Percentiles rank a stretch among this genome's conserved stretches.
Evolutionary conservation across 1,284 basidiomycete genomes (phyloP).

Genomic region (Boletus sp.): DNA sequence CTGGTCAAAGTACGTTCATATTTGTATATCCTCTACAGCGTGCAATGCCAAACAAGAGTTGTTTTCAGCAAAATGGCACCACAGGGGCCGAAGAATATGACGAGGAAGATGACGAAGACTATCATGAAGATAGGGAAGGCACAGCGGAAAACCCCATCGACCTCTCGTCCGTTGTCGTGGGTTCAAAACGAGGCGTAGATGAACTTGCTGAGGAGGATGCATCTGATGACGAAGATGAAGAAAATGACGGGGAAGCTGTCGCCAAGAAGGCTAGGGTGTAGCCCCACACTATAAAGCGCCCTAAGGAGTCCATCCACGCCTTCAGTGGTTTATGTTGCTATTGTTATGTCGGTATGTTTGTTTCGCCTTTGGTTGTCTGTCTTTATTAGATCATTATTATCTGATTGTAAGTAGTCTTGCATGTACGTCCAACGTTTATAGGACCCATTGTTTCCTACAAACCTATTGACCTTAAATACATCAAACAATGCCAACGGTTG

Average conservation of each 20-base stretch:
- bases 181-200: conserved; percentile 27
- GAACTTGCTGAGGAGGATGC: conserved; percentile 19
- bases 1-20: conserved; percentile 17
- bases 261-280: conserved; percentile 28
- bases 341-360: background rate
- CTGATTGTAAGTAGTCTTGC: conserved; percentile 5
- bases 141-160: conserved; percentile 11
- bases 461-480: no score
- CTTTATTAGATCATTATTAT: conserved; percentile 23
- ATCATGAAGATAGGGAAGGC: conserved; percentile 16
- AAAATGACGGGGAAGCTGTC: conserved; percentile 10
- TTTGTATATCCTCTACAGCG: background rate
- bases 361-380: background rate
- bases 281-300: background rate
- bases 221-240: conserved; percentile 14
- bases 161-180: conserved; percentile 2
- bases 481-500: no score
- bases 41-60: background rate
- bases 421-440: background rate
- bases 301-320: background rate
- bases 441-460: background rate
- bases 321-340: conserved; percentile 3
- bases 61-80: conserved; percentile 20
- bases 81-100: background rate
- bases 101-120: conserved; percentile 23